Conservation (phyloP, 2,329 filamentous ascomycete genomes). For the Leptographium lundbergii region DNA sequence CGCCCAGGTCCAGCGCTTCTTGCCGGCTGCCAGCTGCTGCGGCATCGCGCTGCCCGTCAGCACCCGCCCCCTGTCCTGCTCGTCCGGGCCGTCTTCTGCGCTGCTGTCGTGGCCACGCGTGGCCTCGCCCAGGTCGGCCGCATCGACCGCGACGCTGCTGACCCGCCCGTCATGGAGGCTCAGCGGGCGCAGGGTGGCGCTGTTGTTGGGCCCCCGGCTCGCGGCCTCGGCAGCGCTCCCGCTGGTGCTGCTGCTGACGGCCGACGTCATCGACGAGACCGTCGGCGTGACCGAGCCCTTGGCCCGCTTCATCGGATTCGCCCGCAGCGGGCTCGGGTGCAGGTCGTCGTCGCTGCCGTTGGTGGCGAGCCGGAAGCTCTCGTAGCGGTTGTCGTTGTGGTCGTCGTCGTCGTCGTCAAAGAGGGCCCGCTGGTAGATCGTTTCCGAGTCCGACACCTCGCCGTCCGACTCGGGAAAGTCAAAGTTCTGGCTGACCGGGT, state of each 20-base stretch:
- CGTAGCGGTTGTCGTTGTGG: slow-evolving; percentile 10
- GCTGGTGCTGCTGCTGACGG: slow-evolving; percentile 9
- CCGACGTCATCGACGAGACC: slow-evolving; percentile 9
- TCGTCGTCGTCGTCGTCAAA: slow-evolving; percentile 17
- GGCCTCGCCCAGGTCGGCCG: slow-evolving; percentile 20
- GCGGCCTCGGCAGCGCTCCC: slow-evolving; percentile 5
- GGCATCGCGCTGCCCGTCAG: background rate
- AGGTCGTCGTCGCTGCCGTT: slow-evolving; percentile 11
- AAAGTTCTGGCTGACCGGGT: slow-evolving; percentile 32
- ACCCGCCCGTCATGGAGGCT: slow-evolving; percentile 30
- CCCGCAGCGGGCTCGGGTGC: slow-evolving; percentile 41
- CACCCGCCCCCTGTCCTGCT: background rate
- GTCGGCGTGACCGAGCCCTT: slow-evolving; percentile 4
- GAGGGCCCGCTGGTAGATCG: slow-evolving; percentile 17
- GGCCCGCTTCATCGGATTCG: background rate
- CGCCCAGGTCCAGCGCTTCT: slow-evolving; percentile 11
- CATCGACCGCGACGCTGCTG: slow-evolving; percentile 25
- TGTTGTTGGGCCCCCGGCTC: no score
- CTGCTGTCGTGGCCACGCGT: background rate
- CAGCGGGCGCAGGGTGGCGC: slow-evolving; percentile 27
- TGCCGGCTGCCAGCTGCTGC: background rate
- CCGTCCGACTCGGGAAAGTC: slow-evolving; percentile 17
- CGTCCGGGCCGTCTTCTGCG: background rate
- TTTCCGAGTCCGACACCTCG: slow-evolving; percentile 21
- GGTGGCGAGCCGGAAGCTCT: slow-evolving; percentile 12